A percentile compares a stretch with the other conserved stretches of the same genome.
These are phyloP conservation scores for Eleusine coracana DNA, from an alignment of 176 grass and related monocot species.

Conservation along the genomic window DNA sequence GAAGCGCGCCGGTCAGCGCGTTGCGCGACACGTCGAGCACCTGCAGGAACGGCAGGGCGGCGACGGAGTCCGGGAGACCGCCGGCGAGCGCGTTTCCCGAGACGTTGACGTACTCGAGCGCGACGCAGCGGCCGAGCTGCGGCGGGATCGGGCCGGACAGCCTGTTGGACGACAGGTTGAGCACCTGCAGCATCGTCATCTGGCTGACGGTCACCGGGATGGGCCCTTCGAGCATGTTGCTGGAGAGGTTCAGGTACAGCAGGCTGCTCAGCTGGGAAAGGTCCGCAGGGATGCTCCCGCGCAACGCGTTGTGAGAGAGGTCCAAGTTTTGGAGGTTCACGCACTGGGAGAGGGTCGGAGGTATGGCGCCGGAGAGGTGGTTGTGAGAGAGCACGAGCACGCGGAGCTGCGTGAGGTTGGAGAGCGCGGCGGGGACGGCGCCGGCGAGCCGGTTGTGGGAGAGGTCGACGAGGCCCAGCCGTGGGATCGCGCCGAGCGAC, in stretches of 20 bases:
- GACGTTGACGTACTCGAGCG: constrained; percentile 76
- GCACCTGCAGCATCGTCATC: constrained; percentile 73
- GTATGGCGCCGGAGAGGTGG: constrained; percentile 44
- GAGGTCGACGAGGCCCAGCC: constrained; percentile 72
- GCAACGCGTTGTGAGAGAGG: constrained; percentile 70
- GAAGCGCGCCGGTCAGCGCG: constrained; percentile 49
- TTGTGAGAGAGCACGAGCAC: constrained; percentile 48
- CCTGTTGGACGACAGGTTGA: constrained; percentile 84
- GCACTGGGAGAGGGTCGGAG: constrained; percentile 36
- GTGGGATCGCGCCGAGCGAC: constrained; percentile 54
- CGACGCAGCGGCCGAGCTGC: constrained; percentile 73
- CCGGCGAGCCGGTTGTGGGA: constrained; percentile 59
- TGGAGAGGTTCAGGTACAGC: constrained; percentile 73
- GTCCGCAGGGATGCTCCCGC: constrained; percentile 55
- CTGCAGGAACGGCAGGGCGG: constrained; percentile 67
- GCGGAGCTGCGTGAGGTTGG: constrained; percentile 58
- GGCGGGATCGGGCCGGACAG: constrained; percentile 59
- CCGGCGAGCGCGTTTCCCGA: constrained; percentile 63
- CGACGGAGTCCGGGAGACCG: constrained; percentile 59
- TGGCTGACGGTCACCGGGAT: constrained; percentile 71
- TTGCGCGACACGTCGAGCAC: constrained; percentile 82
- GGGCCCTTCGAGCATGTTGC: constrained; percentile 63
- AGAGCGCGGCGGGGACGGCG: constrained; percentile 44
- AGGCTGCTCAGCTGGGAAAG: constrained; percentile 57
- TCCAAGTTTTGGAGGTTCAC: constrained; percentile 58